Evolutionary conservation across 176 grass and related monocot species (phyloP), one percentile per base, ranked within the genome.

Genomic region (Bonia amplexicaulis): DNA sequence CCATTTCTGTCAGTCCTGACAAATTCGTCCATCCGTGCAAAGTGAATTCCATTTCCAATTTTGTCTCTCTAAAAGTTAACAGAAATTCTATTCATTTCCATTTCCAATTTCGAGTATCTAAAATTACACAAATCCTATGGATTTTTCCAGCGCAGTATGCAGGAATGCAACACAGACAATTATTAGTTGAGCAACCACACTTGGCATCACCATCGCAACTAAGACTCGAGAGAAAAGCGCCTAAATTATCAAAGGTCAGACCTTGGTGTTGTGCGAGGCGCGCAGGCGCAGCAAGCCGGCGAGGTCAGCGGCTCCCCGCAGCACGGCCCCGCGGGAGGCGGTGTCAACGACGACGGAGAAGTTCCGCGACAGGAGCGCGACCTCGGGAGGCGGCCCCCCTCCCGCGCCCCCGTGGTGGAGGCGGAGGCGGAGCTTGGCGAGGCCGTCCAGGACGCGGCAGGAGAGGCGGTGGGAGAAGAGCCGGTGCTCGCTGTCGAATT

Each of bases 401-500:
- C 85, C 77, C 1, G 25, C 72, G 19, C 37, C 61, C 7, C 67
- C 86, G 22, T 92, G 86, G 73, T 85, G 61, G 7, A 89, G 6
- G 49, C 82, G 79, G 67, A 92, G 67, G 2, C 83, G 82, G 72
- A 92, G 64, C 90, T 92, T 92, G 14, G 86, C 82, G 73, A 92
- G 13, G 39, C 86, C 86, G 66, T 86, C 78, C n/a, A 89, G 73
- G 27, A 92, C 26, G 66, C 86, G 82, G 86, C 82, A 92, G 48
- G 90, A 92, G 67, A 92, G 23, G 73, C 86, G 82, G 67, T 92
- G 90, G 46, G 83, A 92, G 51, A 92, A 86, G 65, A 79, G 78
- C 29, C 74, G 73, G 37, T 29, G 40, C 49, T 86, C 82, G 78
- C 86, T 69, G 86, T 89, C 86, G 60, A 92, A 92, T 73, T 89